These are phyloP conservation scores for Diplocarpon mali DNA, from an alignment of 2,329 filamentous ascomycete genomes.

Conservation along the genomic window DNA sequence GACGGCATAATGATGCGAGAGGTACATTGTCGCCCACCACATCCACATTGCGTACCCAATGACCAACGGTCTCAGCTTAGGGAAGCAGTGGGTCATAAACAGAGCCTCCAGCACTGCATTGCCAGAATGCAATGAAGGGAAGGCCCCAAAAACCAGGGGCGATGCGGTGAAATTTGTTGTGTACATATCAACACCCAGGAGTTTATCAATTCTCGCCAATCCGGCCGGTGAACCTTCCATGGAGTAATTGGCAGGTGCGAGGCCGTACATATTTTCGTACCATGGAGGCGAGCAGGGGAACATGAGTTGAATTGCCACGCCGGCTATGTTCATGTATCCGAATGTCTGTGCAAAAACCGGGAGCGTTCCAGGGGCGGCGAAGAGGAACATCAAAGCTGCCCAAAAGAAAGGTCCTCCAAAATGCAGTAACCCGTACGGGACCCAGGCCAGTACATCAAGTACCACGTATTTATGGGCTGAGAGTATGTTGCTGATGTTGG, in stretches of 20 bases:
- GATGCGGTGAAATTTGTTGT: conserved; percentile 85
- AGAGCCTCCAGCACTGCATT: conserved; percentile 82
- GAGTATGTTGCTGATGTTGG: conserved; percentile 90
- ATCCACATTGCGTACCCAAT: conserved; percentile 82
- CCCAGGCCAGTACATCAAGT: conserved; percentile 81
- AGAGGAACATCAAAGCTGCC: conserved; percentile 73
- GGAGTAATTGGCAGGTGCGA: conserved; percentile 84
- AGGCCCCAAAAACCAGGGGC: conserved; percentile 87
- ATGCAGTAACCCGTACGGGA: conserved; percentile 86
- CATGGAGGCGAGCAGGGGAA: conserved; percentile 94
- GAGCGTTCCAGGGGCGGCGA: conserved; percentile 73
- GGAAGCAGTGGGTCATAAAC: conserved; percentile 90
- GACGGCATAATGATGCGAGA: conserved; percentile 93
- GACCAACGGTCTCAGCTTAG: conserved; percentile 68
- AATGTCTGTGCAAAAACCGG: conserved; percentile 80
- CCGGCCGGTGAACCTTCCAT: conserved; percentile 86
- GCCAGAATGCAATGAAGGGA: conserved; percentile 84
- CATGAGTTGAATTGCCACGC: conserved; percentile 76
- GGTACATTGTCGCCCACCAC: conserved; percentile 98
- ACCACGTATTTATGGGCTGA: conserved; percentile 77
- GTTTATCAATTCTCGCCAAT: conserved; percentile 73
- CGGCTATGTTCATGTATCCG: conserved; percentile 83
- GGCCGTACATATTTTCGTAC: conserved; percentile 89
- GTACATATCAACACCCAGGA: conserved; percentile 89
- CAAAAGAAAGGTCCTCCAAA: conserved; percentile 77